These are phyloP conservation scores for Lachancea fermentati DNA, from an alignment of 805 yeast species.

Conservation along the genomic window DNA sequence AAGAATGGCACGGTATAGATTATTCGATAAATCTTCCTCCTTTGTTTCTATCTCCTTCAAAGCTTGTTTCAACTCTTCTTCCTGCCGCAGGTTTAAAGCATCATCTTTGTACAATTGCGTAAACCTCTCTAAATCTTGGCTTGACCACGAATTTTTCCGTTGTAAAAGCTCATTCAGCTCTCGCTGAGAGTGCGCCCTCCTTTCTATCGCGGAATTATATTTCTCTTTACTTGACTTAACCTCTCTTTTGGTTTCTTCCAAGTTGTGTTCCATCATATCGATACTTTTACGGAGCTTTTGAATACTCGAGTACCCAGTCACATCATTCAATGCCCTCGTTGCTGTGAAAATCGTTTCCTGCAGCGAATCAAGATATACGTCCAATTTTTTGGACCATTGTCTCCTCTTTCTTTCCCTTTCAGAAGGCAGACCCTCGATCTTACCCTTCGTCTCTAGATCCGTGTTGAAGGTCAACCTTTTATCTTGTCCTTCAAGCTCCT, in stretches of 20 bases:
- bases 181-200: slow-evolving; percentile 65
- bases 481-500: slow-evolving; percentile 33
- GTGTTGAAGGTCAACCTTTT: slow-evolving; percentile 32
- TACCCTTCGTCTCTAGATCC: slow-evolving; percentile 29
- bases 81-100: slow-evolving; percentile 63
- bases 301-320: slow-evolving; percentile 84
- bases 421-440: slow-evolving; percentile 40
- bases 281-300: slow-evolving; percentile 65
- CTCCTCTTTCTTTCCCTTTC: slow-evolving; percentile 38
- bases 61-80: slow-evolving; percentile 41
- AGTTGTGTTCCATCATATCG: slow-evolving; percentile 45
- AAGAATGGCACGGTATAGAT: slow-evolving; percentile 68
- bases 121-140: slow-evolving; percentile 75
- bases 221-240: slow-evolving; percentile 45
- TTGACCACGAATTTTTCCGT: slow-evolving; percentile 76
- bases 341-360: slow-evolving; percentile 55
- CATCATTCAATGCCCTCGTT: slow-evolving; percentile 71
- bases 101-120: slow-evolving; percentile 77
- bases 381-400: slow-evolving; percentile 41
- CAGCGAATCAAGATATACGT: slow-evolving; percentile 46
- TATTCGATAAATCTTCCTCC: slow-evolving; percentile 66
- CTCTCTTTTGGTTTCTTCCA: slow-evolving; percentile 42
- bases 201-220: slow-evolving; percentile 57
- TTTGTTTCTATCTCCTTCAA: slow-evolving; percentile 51
- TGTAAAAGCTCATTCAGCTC: slow-evolving; percentile 84